phyloP scores from a whole-genome alignment of 257 asterid genomes.

The Mentha longifolia region DNA sequence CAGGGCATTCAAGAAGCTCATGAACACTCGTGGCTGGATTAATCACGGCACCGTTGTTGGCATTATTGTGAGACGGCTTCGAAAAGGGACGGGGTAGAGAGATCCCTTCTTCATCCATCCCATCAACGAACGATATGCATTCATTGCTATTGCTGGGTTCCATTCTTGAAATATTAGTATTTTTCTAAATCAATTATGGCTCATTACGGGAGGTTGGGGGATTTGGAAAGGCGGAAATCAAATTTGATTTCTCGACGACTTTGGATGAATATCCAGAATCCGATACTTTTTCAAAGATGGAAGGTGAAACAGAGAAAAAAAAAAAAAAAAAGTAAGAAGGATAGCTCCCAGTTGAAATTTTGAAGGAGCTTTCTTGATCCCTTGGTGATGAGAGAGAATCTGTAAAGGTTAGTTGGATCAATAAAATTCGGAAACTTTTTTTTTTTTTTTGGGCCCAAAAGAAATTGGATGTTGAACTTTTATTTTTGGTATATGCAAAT shows the following conservation, averaged over 20 bases:
- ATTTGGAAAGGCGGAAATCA: background rate
- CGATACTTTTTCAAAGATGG: slow-evolving; percentile 23
- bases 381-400: slow-evolving; percentile 32
- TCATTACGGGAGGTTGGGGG: slow-evolving; percentile 35
- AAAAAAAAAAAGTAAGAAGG: background rate
- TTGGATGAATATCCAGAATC: slow-evolving; percentile 28
- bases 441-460: background rate
- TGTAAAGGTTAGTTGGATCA: slow-evolving; percentile 28
- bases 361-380: slow-evolving; percentile 47
- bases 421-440: background rate
- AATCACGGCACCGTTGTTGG: slow-evolving; percentile 37
- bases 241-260: slow-evolving; percentile 19
- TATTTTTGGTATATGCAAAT: background rate
- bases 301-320: slow-evolving; percentile 27
- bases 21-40: slow-evolving; percentile 57
- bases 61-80: slow-evolving; percentile 39
- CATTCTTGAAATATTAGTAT: slow-evolving; percentile 33
- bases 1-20: slow-evolving; percentile 67
- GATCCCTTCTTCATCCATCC: slow-evolving; percentile 60
- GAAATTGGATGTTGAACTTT: background rate
- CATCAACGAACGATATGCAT: slow-evolving; percentile 53
- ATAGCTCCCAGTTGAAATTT: slow-evolving; percentile 15
- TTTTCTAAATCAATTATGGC: slow-evolving; percentile 28
- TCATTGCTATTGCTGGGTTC: slow-evolving; percentile 63
- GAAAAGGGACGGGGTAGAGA: slow-evolving; percentile 43